Evolutionary conservation across 176 grass and related monocot genomes (phyloP), one percentile per base, ranked within the genome.

Genomic region (Ensete ventricosum): DNA sequence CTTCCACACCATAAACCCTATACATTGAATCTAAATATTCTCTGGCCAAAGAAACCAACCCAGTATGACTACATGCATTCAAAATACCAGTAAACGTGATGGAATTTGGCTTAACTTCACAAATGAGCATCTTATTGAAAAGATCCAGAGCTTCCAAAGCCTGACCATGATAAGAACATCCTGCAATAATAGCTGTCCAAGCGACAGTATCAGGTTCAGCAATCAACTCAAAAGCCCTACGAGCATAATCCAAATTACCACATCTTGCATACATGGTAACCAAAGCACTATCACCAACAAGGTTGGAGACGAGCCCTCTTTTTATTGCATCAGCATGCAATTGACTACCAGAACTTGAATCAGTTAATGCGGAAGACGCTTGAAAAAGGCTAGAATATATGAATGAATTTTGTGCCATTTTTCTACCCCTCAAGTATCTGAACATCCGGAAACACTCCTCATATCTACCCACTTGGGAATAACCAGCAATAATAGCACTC

Each of bases 301-400:
- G 76, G 14, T 78, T 19, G 25, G 63, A 69, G 29, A 78, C 11
- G 9, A 78, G 76, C 16, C 76, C 51, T 55, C 63, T 69, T 52
- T 78, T 78, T 55, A 78, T n/a, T 48, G 76, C 76, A 78, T 78
- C 76, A 78, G 76, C 76, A 68, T 78, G 76, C 64, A 78, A 78
- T 67, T 78, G 76, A 34, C 64, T 54, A 48, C 76, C 76, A 29
- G 76, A 78, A 78, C 14, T 68, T 20, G 76, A 27, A 78, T 78
- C 76, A 55, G 76, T 52, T 55, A 78, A 55, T 68, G 24, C 52
- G 55, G 76, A 67, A 54, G 50, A 53, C 6, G 52, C 62, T 22
- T 78, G 76, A 54, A 78, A 78, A 54, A 78, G 76, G 51, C 62
- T 78, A 78, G 76, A 66, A 55, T 78, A 78, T 55, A 55, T 55